Conservation (phyloP, 176 grass and related monocot genomes). For the Oryza coarctata region DNA sequence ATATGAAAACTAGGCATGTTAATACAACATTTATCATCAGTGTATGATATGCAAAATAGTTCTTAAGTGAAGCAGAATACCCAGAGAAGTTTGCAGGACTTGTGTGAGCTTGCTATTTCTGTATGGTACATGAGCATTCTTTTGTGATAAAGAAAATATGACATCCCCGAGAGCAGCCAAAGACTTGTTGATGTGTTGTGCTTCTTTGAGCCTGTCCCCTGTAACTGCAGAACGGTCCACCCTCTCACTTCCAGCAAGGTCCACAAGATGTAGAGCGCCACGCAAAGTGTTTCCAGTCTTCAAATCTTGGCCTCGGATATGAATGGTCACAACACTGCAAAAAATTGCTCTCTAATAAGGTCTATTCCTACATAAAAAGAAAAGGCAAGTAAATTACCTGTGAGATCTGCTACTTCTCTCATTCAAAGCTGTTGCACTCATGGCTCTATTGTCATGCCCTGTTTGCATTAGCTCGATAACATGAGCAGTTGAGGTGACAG, state of each 20-base stretch:
- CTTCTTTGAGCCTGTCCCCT: slow-evolving; percentile 86
- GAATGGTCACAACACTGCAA: slow-evolving; percentile 77
- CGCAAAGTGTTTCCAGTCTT: slow-evolving; percentile 55
- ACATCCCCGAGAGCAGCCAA: slow-evolving; percentile 83
- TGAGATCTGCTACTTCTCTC: slow-evolving; percentile 95
- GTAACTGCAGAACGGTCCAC: slow-evolving; percentile 75
- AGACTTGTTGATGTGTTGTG: slow-evolving; percentile 90
- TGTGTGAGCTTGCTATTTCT: slow-evolving; percentile 95
- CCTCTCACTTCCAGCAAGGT: slow-evolving; percentile 86
- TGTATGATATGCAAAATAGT: slow-evolving; percentile 14
- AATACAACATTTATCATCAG: not conserved
- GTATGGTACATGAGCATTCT: slow-evolving; percentile 72
- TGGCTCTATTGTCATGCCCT: slow-evolving; percentile 66
- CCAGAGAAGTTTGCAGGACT: slow-evolving; percentile 79
- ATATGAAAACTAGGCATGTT: slow-evolving; percentile 23
- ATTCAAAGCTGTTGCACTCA: slow-evolving; percentile 86
- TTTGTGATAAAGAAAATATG: slow-evolving; percentile 82
- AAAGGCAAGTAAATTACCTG: slow-evolving; percentile 46
- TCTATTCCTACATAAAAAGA: slow-evolving; percentile 6
- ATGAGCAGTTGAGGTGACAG: slow-evolving; percentile 74
- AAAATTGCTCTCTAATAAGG: slow-evolving; percentile 19
- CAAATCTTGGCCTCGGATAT: slow-evolving; percentile 64
- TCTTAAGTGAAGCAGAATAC: slow-evolving; percentile 43
- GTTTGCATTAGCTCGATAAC: slow-evolving; percentile 82
- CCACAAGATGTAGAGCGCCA: slow-evolving; percentile 78